Evolutionary conservation across 108 stramenopile species (phyloP), one percentile per base, ranked within the genome.

Genomic region (Cafeteria roenbergensis): DNA sequence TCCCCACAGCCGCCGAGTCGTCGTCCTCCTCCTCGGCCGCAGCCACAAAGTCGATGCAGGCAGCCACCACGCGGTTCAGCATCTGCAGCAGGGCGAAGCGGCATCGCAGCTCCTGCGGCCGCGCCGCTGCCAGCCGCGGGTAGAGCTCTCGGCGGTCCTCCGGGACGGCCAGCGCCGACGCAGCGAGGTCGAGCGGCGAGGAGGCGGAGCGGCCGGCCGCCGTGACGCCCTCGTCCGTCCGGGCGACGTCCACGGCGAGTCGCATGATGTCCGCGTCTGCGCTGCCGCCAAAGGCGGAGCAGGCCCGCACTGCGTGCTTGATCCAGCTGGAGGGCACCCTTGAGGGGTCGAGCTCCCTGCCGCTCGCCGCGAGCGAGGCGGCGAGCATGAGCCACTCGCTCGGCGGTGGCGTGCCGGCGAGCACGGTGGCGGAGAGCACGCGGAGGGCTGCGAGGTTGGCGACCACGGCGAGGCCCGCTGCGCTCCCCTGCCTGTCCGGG

Each of bases 41-140:
- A 27, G 9, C n/a, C 21, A 61, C 37, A 24, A 12, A 26, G 2
- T 61, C 59, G 24, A 61, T 35, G 59, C 59, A 61, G 24, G 2
- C 2, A 2, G 37, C 37, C 59, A 61, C 20, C 21, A 8, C 2
- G 59, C 59, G 59, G 59, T 61, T 61, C 59, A 61, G 30, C 30
- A 32, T 2, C n/a, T 61, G 59, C 34, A 61, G 34, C 30, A 61
- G 34, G 17, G 24, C 59, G 37, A 12, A 61, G 17, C 52, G 52
- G 2, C 17, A 8, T 24, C 24, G 2, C 17, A 53, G 1, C 17
- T 24, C 24, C 2, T 24, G 2, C 24, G 8, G 24, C 2, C 24
- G 2, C 52, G n/a, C n/a, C 24, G 8, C 21, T 9, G 24, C 52
- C 24, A 53, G 20, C 17, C 8, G 21, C 52, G 52, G 52, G 24